Evolutionary conservation across 2,329 filamentous ascomycete genomes (phyloP).

Genomic region (Madurella fahalii): DNA sequence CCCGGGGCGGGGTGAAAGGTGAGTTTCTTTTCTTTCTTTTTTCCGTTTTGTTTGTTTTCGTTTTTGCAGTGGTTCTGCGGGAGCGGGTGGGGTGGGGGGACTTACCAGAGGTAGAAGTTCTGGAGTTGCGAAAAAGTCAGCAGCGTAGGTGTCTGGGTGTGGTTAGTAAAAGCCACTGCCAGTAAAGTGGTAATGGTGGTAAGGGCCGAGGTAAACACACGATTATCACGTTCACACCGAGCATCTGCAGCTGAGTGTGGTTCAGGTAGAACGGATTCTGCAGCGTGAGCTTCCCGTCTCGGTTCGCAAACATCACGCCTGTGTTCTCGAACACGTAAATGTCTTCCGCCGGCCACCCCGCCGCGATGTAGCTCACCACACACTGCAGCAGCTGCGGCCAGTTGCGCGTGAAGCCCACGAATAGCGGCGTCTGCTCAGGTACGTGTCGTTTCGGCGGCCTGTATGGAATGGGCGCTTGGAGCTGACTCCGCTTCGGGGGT

Average conservation of each 20-base stretch:
- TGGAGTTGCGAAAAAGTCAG: slow-evolving; percentile 52
- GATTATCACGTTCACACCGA: slow-evolving; percentile 50
- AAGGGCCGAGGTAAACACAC: slow-evolving; percentile 29
- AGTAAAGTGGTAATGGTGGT: too few species aligned
- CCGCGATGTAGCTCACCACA: slow-evolving; percentile 50
- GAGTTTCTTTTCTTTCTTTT: too few species aligned
- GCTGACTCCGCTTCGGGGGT: slow-evolving; percentile 25
- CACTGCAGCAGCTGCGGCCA: slow-evolving; percentile 50
- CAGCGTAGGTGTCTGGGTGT: slow-evolving; percentile 43
- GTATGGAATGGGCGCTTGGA: slow-evolving; percentile 30
- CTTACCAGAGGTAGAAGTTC: slow-evolving; percentile 45
- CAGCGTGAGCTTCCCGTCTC: slow-evolving; percentile 38
- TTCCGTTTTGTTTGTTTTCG: too few species aligned
- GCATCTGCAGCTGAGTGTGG: slow-evolving; percentile 41
- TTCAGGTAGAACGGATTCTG: slow-evolving; percentile 55
- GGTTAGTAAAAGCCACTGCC: too few species aligned
- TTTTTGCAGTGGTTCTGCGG: slow-evolving; percentile 30
- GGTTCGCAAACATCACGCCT: slow-evolving; percentile 47
- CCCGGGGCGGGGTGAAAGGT: too few species aligned
- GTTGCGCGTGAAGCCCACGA: slow-evolving; percentile 53
- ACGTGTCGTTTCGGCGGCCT: slow-evolving; percentile 33
- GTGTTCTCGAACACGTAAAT: slow-evolving; percentile 55
- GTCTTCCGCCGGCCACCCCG: slow-evolving; percentile 50
- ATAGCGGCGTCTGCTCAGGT: slow-evolving; percentile 35
- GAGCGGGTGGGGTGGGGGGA: slow-evolving; percentile 15